Evolutionary conservation across 768 basidiomycete species (phyloP).

Genomic region (Kwoniella mangroviensis): DNA sequence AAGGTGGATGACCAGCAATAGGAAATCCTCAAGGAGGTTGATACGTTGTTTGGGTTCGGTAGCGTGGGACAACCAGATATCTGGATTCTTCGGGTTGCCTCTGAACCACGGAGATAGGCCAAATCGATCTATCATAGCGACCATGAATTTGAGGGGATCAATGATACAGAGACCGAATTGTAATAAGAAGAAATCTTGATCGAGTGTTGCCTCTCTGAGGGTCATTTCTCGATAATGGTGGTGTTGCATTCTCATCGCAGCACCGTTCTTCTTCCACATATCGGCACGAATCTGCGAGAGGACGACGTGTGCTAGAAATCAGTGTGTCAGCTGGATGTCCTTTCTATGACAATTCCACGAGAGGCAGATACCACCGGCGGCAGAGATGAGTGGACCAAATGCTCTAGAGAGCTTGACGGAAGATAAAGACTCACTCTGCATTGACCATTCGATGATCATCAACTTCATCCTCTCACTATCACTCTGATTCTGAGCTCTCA

Average conservation of each 20-base stretch:
- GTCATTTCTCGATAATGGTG: conserved; percentile 95
- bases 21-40: conserved; percentile 84
- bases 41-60: conserved; percentile 41
- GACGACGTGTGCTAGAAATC: conserved; percentile 35
- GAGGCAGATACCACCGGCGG: too few species aligned
- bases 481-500: conserved; percentile 59
- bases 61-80: conserved; percentile 28
- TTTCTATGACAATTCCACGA: too few species aligned
- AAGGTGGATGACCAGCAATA: conserved; percentile 84
- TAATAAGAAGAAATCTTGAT: conserved; percentile 89
- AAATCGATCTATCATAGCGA: conserved; percentile 88
- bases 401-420: too few species aligned
- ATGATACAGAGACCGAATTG: conserved; percentile 81
- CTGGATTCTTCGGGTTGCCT: conserved; percentile 31
- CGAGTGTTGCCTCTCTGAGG: conserved; percentile 93
- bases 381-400: too few species aligned
- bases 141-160: conserved; percentile 75
- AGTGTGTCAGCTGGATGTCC: neutral
- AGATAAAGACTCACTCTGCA: conserved; percentile 69
- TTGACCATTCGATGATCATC: conserved; percentile 81
- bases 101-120: conserved; percentile 79
- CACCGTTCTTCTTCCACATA: conserved; percentile 96
- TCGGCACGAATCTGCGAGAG: conserved; percentile 88
- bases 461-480: conserved; percentile 72
- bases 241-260: conserved; percentile 90